These are phyloP conservation scores for Breviolum minutum DNA, from an alignment of 73 alveolate species.

Conservation along the genomic window DNA sequence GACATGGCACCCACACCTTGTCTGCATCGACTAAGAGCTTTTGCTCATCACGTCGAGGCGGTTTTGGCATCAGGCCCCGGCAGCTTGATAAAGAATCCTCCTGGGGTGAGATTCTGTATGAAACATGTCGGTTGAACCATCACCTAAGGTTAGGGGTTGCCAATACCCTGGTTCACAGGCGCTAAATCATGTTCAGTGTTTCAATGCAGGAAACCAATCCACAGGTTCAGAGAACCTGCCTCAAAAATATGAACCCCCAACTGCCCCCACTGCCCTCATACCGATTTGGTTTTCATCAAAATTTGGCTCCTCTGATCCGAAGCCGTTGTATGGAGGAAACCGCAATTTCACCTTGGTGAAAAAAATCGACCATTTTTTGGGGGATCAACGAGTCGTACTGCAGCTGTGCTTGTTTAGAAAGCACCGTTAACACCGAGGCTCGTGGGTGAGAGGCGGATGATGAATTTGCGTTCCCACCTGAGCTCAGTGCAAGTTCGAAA, in stretches of 20 bases:
- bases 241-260: not conserved
- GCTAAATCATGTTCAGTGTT: too few relatives aligned
- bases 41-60: conserved; percentile 84
- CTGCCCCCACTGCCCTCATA: too few relatives aligned
- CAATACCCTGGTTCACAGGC: too few relatives aligned
- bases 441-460: conserved; percentile 77
- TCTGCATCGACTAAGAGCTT: conserved; percentile 72
- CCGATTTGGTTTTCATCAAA: too few relatives aligned
- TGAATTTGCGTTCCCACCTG: conserved; percentile 64
- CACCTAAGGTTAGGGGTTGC: too few relatives aligned
- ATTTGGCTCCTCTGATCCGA: conserved; percentile 60
- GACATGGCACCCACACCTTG: not conserved
- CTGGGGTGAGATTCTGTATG: not conserved
- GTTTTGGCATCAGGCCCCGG: conserved; percentile 54
- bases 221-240: too few relatives aligned
- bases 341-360: conserved; percentile 30
- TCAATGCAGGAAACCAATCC: too few relatives aligned
- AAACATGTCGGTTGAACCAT: too few relatives aligned
- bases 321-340: conserved; percentile 88
- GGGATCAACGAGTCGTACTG: too few relatives aligned
- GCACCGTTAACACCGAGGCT: not conserved
- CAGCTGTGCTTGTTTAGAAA: not conserved
- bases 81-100: conserved; percentile 81
- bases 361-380: too few relatives aligned
- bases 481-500: not conserved